These are phyloP conservation scores for Tricholoma hemisulphureum DNA, from an alignment of 768 basidiomycete species.

Conservation along the genomic window DNA sequence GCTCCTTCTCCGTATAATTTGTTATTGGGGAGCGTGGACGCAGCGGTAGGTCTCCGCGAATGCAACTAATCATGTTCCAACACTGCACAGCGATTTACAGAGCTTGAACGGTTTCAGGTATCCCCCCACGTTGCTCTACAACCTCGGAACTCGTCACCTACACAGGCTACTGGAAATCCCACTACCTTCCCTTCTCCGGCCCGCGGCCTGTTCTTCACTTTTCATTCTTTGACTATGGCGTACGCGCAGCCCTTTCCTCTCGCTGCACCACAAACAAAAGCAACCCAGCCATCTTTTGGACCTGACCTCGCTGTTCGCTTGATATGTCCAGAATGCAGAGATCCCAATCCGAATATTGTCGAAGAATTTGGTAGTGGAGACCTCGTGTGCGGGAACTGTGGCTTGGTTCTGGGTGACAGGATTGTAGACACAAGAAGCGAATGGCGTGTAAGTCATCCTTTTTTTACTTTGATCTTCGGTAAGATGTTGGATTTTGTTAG, in stretches of 20 bases:
- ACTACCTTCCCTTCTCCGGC: constrained; percentile 12
- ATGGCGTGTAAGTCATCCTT: constrained; percentile 77
- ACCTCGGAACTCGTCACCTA: constrained; percentile 1
- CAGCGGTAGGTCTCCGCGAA: constrained; percentile 18
- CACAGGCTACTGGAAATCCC: background rate
- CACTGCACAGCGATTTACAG: constrained; percentile 17
- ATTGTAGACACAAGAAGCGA: constrained; percentile 98
- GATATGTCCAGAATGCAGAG: constrained; percentile 94
- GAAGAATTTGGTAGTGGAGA: constrained; percentile 99
- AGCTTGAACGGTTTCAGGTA: constrained; percentile 5
- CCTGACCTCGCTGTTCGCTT: constrained; percentile 86
- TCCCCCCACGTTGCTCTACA: background rate
- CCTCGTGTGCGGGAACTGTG: constrained; percentile 91
- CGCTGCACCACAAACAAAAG: constrained; percentile 55
- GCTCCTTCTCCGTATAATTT: background rate
- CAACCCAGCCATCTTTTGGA: constrained; percentile 58
- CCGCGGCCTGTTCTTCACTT: constrained; percentile 21
- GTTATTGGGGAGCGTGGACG: background rate
- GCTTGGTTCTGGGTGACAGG: constrained; percentile 92
- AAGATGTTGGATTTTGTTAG: constrained; percentile 37
- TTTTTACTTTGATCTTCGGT: constrained; percentile 4
- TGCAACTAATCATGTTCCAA: constrained; percentile 6
- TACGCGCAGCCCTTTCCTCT: constrained; percentile 81
- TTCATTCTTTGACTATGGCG: constrained; percentile 47
- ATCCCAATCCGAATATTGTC: constrained; percentile 89